These are phyloP conservation scores for Trypanosoma scelopori DNA, from an alignment of 208 protist species.

Conservation along the genomic window DNA sequence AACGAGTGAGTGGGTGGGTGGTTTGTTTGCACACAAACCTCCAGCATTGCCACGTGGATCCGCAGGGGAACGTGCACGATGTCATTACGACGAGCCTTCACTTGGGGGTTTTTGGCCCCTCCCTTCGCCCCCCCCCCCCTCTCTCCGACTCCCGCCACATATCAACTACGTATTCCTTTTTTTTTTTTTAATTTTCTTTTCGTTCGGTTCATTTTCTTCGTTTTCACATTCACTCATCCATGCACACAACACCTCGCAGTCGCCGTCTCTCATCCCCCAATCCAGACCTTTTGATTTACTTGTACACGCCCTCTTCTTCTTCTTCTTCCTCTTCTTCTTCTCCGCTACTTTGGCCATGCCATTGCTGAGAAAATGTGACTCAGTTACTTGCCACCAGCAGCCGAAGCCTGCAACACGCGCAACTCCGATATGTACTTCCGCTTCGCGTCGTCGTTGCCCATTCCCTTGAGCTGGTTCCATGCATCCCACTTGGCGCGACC, in stretches of 20 bases:
- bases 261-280: background rate
- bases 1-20: no score
- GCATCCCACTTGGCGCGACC: slow-evolving; percentile 91
- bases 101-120: no score
- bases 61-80: no score
- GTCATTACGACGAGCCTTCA: no score
- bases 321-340: slow-evolving; percentile 7
- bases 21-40: no score
- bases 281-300: background rate
- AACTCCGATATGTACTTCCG: slow-evolving; percentile 72
- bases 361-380: background rate
- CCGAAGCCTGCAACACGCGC: slow-evolving; percentile 43
- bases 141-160: no score
- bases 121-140: no score
- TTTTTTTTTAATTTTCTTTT: background rate
- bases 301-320: slow-evolving; percentile 8
- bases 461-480: slow-evolving; percentile 85
- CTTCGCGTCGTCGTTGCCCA: slow-evolving; percentile 81
- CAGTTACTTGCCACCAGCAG: slow-evolving; percentile 1
- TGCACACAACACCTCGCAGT: background rate
- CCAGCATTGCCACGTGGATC: no score
- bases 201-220: background rate
- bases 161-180: no score
- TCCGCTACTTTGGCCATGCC: background rate
- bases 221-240: slow-evolving; percentile 1